phyloP scores from a whole-genome alignment of 495 filamentous ascomycete species.

The Wilcoxina mikolae region DNA sequence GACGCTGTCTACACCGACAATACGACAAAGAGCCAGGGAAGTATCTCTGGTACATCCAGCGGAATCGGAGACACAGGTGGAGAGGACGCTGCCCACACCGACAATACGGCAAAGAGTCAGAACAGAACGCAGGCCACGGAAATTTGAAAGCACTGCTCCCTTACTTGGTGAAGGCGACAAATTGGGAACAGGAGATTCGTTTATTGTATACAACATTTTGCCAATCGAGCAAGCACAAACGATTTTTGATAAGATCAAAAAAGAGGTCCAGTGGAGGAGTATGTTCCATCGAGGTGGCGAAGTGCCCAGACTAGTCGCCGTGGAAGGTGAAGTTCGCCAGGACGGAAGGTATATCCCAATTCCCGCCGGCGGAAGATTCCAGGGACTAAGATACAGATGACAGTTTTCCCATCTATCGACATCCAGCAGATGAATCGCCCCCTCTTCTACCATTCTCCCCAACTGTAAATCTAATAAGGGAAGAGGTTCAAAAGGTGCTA shows the following conservation, averaged over 20 bases:
- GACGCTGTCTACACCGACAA: no score
- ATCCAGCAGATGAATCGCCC: slow-evolving; percentile 82
- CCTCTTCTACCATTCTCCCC: slow-evolving; percentile 60
- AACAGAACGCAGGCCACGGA: not conserved
- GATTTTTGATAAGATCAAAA: slow-evolving; percentile 53
- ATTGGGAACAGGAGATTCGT: slow-evolving; percentile 63
- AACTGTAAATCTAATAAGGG: slow-evolving; percentile 51
- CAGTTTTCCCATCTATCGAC: slow-evolving; percentile 78
- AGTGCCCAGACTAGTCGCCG: slow-evolving; percentile 85
- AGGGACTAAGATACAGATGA: slow-evolving; percentile 2
- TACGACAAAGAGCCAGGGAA: no score
- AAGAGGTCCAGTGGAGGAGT: slow-evolving; percentile 73
- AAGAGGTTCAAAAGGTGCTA: slow-evolving; percentile 49
- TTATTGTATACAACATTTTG: slow-evolving; percentile 55
- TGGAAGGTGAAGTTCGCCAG: slow-evolving; percentile 55
- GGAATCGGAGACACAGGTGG: no score
- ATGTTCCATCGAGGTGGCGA: slow-evolving; percentile 89
- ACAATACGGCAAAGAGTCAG: no score
- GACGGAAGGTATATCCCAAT: slow-evolving; percentile 39
- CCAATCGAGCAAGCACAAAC: slow-evolving; percentile 35
- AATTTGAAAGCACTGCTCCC: slow-evolving; percentile 21
- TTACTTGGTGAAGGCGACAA: slow-evolving; percentile 34
- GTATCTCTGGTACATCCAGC: no score
- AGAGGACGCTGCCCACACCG: no score
- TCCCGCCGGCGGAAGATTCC: not conserved